Percentiles rank a stretch among this genome's conserved stretches.
Evolutionary conservation across 2,329 filamentous ascomycete species (phyloP).

Genomic region (Clonostachys solani): DNA sequence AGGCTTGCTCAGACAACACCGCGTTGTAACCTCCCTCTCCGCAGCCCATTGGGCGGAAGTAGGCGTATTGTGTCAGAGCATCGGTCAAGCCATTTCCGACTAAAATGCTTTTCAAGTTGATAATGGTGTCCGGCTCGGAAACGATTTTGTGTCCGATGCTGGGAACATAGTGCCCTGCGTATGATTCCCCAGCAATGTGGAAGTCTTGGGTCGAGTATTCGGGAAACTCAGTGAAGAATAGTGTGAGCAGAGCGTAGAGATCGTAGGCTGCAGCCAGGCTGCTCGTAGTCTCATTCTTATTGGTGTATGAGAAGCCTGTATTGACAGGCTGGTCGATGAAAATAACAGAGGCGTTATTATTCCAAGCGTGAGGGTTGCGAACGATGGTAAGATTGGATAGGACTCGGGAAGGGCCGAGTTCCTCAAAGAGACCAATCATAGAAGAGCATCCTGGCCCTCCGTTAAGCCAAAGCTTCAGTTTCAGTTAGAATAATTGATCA

Average conservation of each 20-base stretch:
- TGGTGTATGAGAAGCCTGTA: constrained; percentile 95
- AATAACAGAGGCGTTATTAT: constrained; percentile 95
- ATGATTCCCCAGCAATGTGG: constrained; percentile 95
- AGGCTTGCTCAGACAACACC: constrained; percentile 73
- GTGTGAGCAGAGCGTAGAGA: constrained; percentile 89
- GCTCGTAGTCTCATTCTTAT: constrained; percentile 67
- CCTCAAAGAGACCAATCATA: constrained; percentile 93
- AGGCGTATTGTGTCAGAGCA: constrained; percentile 84
- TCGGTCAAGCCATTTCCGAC: constrained; percentile 98
- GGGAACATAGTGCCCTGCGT: constrained; percentile 93
- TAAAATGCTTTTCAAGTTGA: constrained; percentile 91
- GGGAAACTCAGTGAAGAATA: constrained; percentile 99
- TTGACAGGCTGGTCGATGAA: constrained; percentile 99
- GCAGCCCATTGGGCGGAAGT: constrained; percentile 98
- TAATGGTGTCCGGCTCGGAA: constrained; percentile 91
- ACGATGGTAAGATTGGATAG: constrained; percentile 69
- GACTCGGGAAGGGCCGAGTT: constrained; percentile 71
- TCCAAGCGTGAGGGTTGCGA: constrained; percentile 91
- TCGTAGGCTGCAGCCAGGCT: constrained; percentile 73
- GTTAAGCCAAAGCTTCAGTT: constrained; percentile 70
- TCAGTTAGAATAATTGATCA: no score
- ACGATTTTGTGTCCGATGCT: constrained; percentile 72
- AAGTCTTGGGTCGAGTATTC: constrained; percentile 93
- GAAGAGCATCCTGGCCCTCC: constrained; percentile 97
- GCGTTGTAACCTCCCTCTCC: constrained; percentile 91